Evolutionary conservation across 1,284 basidiomycete species (phyloP).

Genomic region (Ganoderma leucocontextum): DNA sequence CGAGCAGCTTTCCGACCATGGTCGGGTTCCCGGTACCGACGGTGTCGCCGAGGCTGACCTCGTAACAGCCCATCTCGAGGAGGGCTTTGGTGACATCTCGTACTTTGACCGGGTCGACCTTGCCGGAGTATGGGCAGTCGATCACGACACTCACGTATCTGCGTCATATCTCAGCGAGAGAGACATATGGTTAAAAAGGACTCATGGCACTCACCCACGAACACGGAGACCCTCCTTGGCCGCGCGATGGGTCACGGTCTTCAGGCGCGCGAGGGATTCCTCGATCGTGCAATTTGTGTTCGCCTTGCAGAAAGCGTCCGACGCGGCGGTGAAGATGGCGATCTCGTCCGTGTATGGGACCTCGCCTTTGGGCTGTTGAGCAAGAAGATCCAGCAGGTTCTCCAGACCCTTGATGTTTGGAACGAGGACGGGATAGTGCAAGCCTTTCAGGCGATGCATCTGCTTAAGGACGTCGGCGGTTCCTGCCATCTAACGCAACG

Average conservation of each 20-base stretch:
- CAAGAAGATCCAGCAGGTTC: slow-evolving; percentile 64
- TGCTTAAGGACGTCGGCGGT: slow-evolving; percentile 75
- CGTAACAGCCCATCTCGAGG: slow-evolving; percentile 92
- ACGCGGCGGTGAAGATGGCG: slow-evolving; percentile 89
- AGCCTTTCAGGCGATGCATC: slow-evolving; percentile 60
- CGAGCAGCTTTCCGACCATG: slow-evolving; percentile 72
- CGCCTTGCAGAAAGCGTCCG: slow-evolving; percentile 86
- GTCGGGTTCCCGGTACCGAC: slow-evolving; percentile 87
- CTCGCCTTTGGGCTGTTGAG: slow-evolving; percentile 43
- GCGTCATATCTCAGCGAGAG: background rate
- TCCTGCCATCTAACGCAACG: slow-evolving; percentile 77
- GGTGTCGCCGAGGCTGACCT: slow-evolving; percentile 93
- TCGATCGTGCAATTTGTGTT: slow-evolving; percentile 85
- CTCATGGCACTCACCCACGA: slow-evolving; percentile 47
- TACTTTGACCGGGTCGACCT: slow-evolving; percentile 73
- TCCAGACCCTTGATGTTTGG: slow-evolving; percentile 87
- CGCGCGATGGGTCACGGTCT: slow-evolving; percentile 71
- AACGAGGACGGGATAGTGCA: slow-evolving; percentile 86
- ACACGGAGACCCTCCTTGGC: slow-evolving; percentile 72
- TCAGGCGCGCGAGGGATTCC: slow-evolving; percentile 76
- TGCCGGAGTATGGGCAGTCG: slow-evolving; percentile 87
- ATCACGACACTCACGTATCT: slow-evolving; percentile 91
- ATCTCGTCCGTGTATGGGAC: slow-evolving; percentile 80
- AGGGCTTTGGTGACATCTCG: slow-evolving; percentile 77
- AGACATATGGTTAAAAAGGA: background rate